phyloP scores from a whole-genome alignment of 805 yeast species.

The Pichia scutulata region DNA sequence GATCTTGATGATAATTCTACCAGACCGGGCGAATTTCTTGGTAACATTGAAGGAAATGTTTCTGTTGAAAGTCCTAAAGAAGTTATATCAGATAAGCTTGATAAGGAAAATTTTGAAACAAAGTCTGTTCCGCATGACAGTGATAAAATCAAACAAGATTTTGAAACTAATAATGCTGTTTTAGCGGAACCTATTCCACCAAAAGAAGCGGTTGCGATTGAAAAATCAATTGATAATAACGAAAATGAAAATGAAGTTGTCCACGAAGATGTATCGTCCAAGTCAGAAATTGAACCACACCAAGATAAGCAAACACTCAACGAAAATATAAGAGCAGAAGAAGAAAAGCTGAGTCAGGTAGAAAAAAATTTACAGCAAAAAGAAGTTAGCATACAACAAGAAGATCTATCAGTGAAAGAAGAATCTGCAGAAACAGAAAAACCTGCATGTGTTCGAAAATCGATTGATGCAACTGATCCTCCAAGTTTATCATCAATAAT shows the following conservation, averaged over 20 bases:
- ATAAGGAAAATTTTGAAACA: neutral
- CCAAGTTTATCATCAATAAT: constrained; percentile 26
- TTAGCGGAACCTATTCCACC: neutral
- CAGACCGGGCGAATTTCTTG: neutral
- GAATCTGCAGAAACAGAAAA: neutral
- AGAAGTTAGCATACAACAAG: neutral
- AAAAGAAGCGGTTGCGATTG: neutral
- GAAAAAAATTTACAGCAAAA: neutral
- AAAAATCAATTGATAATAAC: neutral
- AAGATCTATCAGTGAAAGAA: neutral
- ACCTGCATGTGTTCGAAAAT: neutral
- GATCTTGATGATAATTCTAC: neutral
- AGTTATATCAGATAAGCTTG: too few species aligned
- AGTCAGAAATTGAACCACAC: too few species aligned
- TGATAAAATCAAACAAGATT: neutral
- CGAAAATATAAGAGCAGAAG: neutral
- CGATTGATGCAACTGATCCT: constrained; percentile 16
- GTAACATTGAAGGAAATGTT: neutral
- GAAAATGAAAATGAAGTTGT: neutral
- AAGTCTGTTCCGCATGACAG: neutral
- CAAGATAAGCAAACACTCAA: neutral
- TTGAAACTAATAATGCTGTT: neutral
- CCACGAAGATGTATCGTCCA: neutral
- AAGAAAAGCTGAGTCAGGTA: too few species aligned
- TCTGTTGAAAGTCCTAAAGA: neutral